Conservation (phyloP, 768 basidiomycete species). For the Terana coerulea region DNA sequence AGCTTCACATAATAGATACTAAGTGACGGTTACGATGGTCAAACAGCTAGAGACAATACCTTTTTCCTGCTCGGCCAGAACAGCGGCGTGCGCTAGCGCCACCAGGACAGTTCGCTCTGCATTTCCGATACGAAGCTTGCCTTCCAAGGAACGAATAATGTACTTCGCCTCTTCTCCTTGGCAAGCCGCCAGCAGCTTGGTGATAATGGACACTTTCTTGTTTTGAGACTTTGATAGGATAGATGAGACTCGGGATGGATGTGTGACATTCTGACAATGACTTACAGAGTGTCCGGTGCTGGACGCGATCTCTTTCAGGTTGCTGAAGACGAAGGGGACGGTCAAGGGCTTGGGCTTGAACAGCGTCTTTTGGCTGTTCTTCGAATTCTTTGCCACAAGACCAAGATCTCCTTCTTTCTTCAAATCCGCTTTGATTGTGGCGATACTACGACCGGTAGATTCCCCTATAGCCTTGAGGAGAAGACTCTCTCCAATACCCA, state of each 20-base stretch:
- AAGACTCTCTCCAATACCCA: slow-evolving; percentile 94
- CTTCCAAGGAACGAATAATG: slow-evolving; percentile 91
- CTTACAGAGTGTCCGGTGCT: slow-evolving; percentile 79
- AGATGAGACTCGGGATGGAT: background rate
- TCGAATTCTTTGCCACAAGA: slow-evolving; percentile 95
- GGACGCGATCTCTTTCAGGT: slow-evolving; percentile 85
- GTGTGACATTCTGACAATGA: slow-evolving; percentile 5
- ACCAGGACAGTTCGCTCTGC: slow-evolving; percentile 95
- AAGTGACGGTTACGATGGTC: background rate
- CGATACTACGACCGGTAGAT: slow-evolving; percentile 84
- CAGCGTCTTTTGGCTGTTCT: slow-evolving; percentile 87
- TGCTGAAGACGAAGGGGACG: slow-evolving; percentile 85
- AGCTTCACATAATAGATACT: slow-evolving; percentile 35
- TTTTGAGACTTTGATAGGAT: slow-evolving; percentile 67
- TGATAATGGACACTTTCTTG: slow-evolving; percentile 94
- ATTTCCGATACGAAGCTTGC: slow-evolving; percentile 95
- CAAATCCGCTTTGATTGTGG: slow-evolving; percentile 84
- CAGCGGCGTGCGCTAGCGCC: slow-evolving; percentile 87
- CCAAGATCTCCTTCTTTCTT: slow-evolving; percentile 96
- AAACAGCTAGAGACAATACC: slow-evolving; percentile 30
- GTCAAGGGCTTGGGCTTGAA: slow-evolving; percentile 94
- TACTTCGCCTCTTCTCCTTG: slow-evolving; percentile 93
- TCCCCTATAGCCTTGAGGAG: slow-evolving; percentile 94
- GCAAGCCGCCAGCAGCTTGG: slow-evolving; percentile 89
- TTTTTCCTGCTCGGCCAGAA: slow-evolving; percentile 73